These are phyloP conservation scores for Begonia fuchsioides DNA, from an alignment of 306 rosid genomes.

Conservation along the genomic window DNA sequence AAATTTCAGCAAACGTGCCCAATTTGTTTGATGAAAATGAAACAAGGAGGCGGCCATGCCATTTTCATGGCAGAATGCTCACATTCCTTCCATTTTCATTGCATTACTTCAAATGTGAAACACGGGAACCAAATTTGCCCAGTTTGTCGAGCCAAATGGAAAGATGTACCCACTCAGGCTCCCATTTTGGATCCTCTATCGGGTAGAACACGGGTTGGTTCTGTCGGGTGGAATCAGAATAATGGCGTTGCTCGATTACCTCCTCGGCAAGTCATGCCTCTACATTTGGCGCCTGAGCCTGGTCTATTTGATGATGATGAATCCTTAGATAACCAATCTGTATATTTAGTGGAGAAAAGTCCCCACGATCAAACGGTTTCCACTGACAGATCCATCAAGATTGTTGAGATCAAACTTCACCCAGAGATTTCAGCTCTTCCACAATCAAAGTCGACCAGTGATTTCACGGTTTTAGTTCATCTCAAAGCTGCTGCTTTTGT, in stretches of 20 bases:
- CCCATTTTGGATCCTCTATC: conserved; percentile 43
- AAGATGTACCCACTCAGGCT: conserved; percentile 70
- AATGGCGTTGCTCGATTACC: conserved; percentile 63
- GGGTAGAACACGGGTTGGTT: conserved; percentile 37
- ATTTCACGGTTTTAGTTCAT: conserved; percentile 68
- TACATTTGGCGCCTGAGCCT: conserved; percentile 68
- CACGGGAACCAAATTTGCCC: conserved; percentile 95
- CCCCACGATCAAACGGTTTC: conserved; percentile 14
- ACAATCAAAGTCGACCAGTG: conserved; percentile 29
- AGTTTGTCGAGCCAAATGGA: conserved; percentile 94
- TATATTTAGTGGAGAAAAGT: conserved; percentile 25
- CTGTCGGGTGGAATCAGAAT: conserved; percentile 65
- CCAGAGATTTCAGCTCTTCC: conserved; percentile 64
- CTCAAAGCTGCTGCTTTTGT: conserved; percentile 63
- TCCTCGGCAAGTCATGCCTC: conserved; percentile 69
- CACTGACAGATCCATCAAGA: conserved; percentile 22
- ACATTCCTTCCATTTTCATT: conserved; percentile 92
- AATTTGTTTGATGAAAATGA: conserved; percentile 83
- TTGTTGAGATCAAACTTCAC: conserved; percentile 50
- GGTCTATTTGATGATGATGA: conserved; percentile 76
- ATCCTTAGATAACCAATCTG: conserved; percentile 43
- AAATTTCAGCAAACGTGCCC: conserved; percentile 72
- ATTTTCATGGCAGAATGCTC: conserved; percentile 94
- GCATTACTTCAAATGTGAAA: conserved; percentile 82
- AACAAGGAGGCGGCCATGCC: conserved; percentile 92